Conservation (phyloP, 1,284 basidiomycete species). For the Volvariella surrecta region DNA sequence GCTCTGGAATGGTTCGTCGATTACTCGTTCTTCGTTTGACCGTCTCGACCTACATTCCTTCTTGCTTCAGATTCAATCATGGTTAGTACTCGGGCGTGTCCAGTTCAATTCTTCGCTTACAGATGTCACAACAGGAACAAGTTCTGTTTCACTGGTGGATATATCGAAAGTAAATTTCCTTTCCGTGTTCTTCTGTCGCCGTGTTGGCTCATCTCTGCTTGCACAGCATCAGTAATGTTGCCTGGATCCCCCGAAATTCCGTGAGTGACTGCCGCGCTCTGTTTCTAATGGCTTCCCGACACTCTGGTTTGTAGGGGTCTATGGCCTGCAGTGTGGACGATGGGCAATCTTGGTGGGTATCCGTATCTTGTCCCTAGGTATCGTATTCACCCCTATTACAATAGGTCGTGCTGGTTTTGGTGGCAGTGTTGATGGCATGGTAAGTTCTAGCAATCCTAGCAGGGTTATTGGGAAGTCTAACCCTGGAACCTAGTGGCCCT, state of each 20-base stretch:
- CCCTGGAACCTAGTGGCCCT: constrained; percentile 39
- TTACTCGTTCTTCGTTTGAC: constrained; percentile 1
- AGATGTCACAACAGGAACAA: constrained; percentile 32
- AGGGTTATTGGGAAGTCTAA: background rate
- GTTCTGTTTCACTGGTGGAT: constrained; percentile 78
- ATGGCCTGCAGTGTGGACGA: constrained; percentile 73
- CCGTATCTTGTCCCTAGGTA: background rate
- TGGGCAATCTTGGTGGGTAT: constrained; percentile 65
- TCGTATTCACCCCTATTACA: background rate
- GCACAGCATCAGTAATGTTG: constrained; percentile 42
- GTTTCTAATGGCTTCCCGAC: background rate
- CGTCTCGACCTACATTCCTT: background rate
- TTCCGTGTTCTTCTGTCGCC: constrained; percentile 21
- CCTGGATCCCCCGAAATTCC: constrained; percentile 50
- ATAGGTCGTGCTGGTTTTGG: constrained; percentile 67
- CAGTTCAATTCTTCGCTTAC: background rate
- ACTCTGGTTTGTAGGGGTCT: constrained; percentile 35
- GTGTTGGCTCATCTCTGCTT: constrained; percentile 3
- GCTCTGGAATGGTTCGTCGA: constrained; percentile 28
- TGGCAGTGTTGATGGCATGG: constrained; percentile 56
- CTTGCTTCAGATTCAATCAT: constrained; percentile 29
- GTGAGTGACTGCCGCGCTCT: constrained; percentile 18
- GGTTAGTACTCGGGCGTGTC: constrained; percentile 13
- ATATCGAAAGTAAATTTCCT: constrained; percentile 53
- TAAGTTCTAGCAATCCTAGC: constrained; percentile 12